phyloP scores from a whole-genome alignment of 768 basidiomycete species.

The Baorangia bicolor region DNA sequence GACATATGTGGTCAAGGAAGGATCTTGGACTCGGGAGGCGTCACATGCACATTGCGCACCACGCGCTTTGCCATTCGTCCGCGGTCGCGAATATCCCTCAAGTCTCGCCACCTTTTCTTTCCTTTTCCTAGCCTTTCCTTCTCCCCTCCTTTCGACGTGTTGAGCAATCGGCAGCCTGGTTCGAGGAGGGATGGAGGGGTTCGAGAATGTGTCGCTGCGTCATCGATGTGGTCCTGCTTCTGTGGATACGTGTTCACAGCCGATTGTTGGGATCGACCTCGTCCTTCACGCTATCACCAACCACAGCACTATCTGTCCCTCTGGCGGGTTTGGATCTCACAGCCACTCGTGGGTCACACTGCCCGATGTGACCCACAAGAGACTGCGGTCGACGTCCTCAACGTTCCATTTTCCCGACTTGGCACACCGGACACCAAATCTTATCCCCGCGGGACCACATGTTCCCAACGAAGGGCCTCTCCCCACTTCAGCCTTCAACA shows the following conservation, averaged over 20 bases:
- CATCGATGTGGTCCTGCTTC: not conserved
- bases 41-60: no score
- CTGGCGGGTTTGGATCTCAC: not conserved
- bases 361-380: not conserved
- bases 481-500: not conserved
- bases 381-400: not conserved
- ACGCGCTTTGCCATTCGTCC: not conserved
- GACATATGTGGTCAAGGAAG: not conserved
- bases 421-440: not conserved
- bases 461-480: not conserved
- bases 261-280: not conserved
- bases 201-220: not conserved
- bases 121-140: not conserved
- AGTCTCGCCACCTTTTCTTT: not conserved
- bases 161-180: not conserved
- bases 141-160: not conserved
- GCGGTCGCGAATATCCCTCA: constrained; percentile 10
- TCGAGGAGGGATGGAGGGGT: not conserved
- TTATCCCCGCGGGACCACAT: not conserved
- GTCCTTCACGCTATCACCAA: not conserved
- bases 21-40: not conserved
- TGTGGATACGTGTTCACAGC: not conserved
- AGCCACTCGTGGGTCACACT: not conserved
- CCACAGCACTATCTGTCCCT: not conserved
- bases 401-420: not conserved